Evolutionary conservation across 2,329 filamentous ascomycete genomes (phyloP), one percentile per base, ranked within the genome.

Genomic region (Claviceps paspali): DNA sequence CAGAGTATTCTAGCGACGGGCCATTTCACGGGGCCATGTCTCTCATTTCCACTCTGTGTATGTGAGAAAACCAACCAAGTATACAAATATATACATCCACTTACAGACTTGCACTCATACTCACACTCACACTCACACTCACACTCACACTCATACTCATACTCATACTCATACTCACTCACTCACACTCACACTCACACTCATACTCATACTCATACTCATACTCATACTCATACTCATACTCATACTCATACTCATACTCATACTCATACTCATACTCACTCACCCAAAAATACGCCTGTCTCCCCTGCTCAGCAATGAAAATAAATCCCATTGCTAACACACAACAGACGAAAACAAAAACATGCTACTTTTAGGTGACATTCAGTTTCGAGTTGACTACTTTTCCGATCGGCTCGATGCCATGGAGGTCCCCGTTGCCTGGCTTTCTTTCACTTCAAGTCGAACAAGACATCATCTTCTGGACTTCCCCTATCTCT

Each of bases 401-500:
- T 82, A 83, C 47, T 70, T 94, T 30, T 73, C 81, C 0, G 81
- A 88, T 40, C 73, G 78, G 12, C 62, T 94, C 4, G 82, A 93
- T 53, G 64, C 74, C 5, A 70, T 86, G 43, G 73, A 80, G 28
- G 78, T 84, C 65, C 82, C 86, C 0, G 65, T 77, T 30, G 71
- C 75, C 34, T 94, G 77, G 82, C 56, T 79, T 36, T 65, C 69
- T 4, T 77, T 74, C 42, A 62, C 61, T 2, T 63, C 71, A 0
- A 77, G 74, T 23, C 73, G 67, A 41, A 76, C 76, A 46, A 73
- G 64, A 21, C 62, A 78, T 17, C 86, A 95, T 55, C 62, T 96
- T 1, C 62, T 96, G 3, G 78, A 86, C 41, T 84, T 81, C 44
- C 76, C 83, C 0, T 92, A 81, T 51, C 65, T 96, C 0, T 94